These are phyloP conservation scores for Cyclostephanos invisitatus DNA, from an alignment of 108 stramenopile genomes.

Conservation along the genomic window DNA sequence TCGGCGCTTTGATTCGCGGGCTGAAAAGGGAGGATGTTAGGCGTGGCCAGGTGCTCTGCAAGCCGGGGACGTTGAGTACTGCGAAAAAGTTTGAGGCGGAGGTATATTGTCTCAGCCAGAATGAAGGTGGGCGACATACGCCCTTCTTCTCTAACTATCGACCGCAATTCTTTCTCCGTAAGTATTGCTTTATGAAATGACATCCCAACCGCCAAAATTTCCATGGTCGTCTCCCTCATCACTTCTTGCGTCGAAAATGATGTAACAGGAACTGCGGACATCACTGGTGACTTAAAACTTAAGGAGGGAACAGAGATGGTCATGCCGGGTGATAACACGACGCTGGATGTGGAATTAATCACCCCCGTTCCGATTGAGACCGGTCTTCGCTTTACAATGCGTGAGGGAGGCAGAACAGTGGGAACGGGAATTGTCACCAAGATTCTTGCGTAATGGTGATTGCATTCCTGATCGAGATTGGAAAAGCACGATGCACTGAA, in stretches of 20 bases:
- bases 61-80: conserved; percentile 82
- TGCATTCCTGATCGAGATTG: not conserved
- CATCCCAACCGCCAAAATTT: not conserved
- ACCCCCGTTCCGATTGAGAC: conserved; percentile 88
- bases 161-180: conserved; percentile 98
- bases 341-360: conserved; percentile 94
- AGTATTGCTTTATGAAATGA: conserved; percentile 7
- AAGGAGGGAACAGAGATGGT: conserved; percentile 97
- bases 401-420: conserved; percentile 98
- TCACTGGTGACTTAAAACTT: conserved; percentile 91
- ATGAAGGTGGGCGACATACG: conserved; percentile 99
- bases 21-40: conserved; percentile 96
- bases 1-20: conserved; percentile 95
- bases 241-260: not conserved
- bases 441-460: conserved; percentile 53
- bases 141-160: conserved; percentile 99
- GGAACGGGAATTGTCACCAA: conserved; percentile 98
- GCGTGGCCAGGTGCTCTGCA: conserved; percentile 95
- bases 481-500: not conserved
- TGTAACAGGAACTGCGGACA: conserved; percentile 85
- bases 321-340: conserved; percentile 98
- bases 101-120: conserved; percentile 95
- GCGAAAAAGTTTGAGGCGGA: conserved; percentile 95
- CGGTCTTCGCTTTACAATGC: conserved; percentile 97
- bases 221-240: not conserved